Evolutionary conservation across 164 flowering plant genomes (phyloP).

Genomic region (Hamamelis virginiana): DNA sequence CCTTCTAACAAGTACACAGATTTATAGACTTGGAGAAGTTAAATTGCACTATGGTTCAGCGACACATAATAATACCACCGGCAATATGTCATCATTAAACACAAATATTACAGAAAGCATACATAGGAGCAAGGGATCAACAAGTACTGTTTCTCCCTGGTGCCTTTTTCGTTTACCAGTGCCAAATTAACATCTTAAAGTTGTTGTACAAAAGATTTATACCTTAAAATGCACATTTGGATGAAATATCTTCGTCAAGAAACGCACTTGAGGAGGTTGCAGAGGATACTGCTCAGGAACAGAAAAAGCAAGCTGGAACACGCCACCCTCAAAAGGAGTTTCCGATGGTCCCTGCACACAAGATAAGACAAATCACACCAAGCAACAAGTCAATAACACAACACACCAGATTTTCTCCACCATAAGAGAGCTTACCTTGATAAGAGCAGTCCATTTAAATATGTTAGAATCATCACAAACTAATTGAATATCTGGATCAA

Average conservation of each 20-base stretch:
- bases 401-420: not conserved
- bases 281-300: slow-evolving; percentile 97
- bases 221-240: slow-evolving; percentile 99
- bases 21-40: too few relatives aligned
- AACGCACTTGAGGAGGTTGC: slow-evolving; percentile 97
- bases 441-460: slow-evolving; percentile 95
- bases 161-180: not conserved
- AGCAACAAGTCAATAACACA: not conserved
- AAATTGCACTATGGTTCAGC: not conserved
- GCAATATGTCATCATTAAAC: not conserved
- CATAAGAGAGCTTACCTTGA: slow-evolving; percentile 54
- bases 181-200: not conserved
- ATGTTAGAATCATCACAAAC: slow-evolving; percentile 94
- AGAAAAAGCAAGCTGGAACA: slow-evolving; percentile 91
- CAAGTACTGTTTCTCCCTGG: not conserved
- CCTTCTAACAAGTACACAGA: not conserved
- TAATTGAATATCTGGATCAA: slow-evolving; percentile 88
- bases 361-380: slow-evolving; percentile 1
- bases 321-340: slow-evolving; percentile 94
- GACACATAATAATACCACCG: not conserved
- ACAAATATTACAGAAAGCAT: not conserved
- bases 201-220: not conserved
- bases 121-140: not conserved
- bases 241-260: slow-evolving; percentile 93
- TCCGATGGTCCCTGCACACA: slow-evolving; percentile 84